Evolutionary conservation across 1,284 basidiomycete genomes (phyloP).

Genomic region (Fistulina hepatica): DNA sequence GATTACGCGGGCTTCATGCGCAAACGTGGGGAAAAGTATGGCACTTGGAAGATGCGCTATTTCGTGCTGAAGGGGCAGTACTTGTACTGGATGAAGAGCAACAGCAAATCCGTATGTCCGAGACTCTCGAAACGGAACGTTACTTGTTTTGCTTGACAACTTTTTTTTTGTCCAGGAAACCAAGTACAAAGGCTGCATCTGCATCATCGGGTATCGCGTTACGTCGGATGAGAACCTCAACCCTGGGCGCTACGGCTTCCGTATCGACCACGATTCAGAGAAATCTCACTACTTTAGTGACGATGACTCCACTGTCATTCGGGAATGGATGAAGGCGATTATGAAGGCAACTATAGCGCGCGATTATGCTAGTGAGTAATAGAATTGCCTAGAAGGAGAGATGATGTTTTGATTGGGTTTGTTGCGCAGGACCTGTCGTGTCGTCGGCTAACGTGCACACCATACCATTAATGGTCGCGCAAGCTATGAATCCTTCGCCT

Average conservation of each 20-base stretch:
- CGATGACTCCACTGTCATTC: constrained; percentile 72
- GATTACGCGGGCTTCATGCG: constrained; percentile 91
- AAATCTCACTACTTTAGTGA: constrained; percentile 89
- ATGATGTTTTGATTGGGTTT: constrained; percentile 8
- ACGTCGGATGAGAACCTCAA: constrained; percentile 87
- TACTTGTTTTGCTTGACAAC: constrained; percentile 3
- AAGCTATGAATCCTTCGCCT: constrained; percentile 92
- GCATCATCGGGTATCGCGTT: constrained; percentile 88
- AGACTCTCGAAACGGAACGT: constrained; percentile 1
- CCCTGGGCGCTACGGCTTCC: constrained; percentile 92
- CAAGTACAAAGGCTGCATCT: constrained; percentile 92
- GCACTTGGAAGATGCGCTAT: constrained; percentile 87
- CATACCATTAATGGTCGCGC: constrained; percentile 89
- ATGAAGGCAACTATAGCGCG: constrained; percentile 98
- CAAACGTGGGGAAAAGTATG: constrained; percentile 92
- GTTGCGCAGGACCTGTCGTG: constrained; percentile 70
- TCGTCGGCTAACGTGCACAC: constrained; percentile 97
- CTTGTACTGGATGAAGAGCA: constrained; percentile 75
- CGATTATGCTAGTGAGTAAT: constrained; percentile 72
- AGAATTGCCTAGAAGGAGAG: not conserved
- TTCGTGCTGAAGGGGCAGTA: constrained; percentile 92
- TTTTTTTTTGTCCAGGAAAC: constrained; percentile 49
- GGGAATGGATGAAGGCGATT: constrained; percentile 99
- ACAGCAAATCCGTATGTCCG: constrained; percentile 50
- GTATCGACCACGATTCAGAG: constrained; percentile 83